Conservation (phyloP, 257 asterid genomes). For the Fraxinus cuspidata region DNA sequence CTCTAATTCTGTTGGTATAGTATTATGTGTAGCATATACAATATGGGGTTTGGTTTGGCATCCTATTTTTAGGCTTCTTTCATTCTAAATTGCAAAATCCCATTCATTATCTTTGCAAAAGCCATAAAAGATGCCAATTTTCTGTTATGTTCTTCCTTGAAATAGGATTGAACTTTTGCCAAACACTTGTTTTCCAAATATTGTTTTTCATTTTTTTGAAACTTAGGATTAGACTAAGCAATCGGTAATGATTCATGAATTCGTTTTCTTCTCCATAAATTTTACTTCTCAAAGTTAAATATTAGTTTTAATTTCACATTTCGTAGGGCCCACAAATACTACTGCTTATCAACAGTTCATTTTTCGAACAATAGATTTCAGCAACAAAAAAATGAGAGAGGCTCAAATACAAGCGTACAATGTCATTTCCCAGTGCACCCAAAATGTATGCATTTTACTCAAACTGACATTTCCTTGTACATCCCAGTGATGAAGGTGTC, state of each 20-base stretch:
- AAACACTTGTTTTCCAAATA: background rate
- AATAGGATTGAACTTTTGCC: background rate
- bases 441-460: conserved; percentile 17
- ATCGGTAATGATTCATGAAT: no score
- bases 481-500: background rate
- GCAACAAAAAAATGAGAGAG: no score
- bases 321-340: no score
- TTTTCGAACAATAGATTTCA: no score
- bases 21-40: background rate
- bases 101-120: conserved; percentile 9
- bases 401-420: no score
- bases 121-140: conserved; percentile 25
- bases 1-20: conserved; percentile 11
- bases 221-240: background rate
- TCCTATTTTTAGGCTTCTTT: conserved; percentile 24
- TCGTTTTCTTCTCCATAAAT: no score
- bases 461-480: conserved; percentile 19
- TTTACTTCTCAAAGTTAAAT: no score
- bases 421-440: background rate
- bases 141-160: conserved; percentile 21
- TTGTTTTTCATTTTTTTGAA: background rate
- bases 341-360: no score
- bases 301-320: no score
- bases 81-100: conserved; percentile 17
- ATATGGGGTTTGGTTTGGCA: background rate